Percentiles rank a stretch among this genome's conserved stretches.
Evolutionary conservation across 257 asterid species (phyloP).

Genomic region (Cordia subcordata): DNA sequence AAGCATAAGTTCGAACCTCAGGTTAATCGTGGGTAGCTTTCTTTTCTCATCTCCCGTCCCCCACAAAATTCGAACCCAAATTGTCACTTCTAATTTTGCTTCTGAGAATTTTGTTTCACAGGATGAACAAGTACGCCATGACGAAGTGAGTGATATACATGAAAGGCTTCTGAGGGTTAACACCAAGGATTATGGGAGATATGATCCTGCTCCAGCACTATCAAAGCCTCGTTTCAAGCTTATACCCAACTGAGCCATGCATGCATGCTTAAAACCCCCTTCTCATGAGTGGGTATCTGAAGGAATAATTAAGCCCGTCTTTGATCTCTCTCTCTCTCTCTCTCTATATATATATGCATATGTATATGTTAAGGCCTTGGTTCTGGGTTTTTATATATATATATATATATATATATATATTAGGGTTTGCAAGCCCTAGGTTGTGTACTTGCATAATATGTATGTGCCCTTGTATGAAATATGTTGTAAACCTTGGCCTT

Average conservation of each 20-base stretch:
- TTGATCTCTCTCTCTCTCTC: no score
- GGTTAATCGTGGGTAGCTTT: no score
- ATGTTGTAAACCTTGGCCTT: neutral
- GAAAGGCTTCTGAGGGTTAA: slow-evolving; percentile 58
- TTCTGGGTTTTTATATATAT: neutral
- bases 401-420: no score
- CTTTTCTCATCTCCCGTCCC: no score
- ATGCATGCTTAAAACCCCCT: neutral
- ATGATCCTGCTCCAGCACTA: slow-evolving; percentile 71
- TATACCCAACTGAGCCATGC: slow-evolving; percentile 64
- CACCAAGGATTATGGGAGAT: slow-evolving; percentile 67
- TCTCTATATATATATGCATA: no score
- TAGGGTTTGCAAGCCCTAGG: neutral
- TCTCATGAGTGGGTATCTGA: neutral
- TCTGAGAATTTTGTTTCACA: neutral
- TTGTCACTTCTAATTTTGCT: no score
- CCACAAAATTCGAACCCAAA: no score
- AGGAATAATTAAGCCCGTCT: no score
- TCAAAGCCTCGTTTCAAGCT: slow-evolving; percentile 71
- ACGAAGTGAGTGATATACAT: slow-evolving; percentile 31
- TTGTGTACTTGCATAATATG: neutral
- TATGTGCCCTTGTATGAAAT: neutral
- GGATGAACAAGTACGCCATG: slow-evolving; percentile 8
- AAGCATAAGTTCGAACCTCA: no score
- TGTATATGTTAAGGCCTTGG: neutral